phyloP scores from a whole-genome alignment of 169 alveolate species.

The Eimeria praecox region DNA sequence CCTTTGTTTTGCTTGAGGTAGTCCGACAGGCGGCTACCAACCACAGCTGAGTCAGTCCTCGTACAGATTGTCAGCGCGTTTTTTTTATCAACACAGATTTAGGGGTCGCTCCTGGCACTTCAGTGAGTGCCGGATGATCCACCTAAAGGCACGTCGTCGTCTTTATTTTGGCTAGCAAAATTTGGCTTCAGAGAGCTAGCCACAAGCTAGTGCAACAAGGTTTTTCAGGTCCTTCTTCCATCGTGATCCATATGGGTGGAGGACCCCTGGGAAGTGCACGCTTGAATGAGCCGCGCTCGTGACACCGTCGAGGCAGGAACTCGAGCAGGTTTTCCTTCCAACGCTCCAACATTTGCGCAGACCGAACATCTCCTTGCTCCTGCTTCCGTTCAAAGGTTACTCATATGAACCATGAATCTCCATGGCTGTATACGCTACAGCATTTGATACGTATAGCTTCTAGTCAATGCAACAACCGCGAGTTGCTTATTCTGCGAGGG shows the following conservation, averaged over 20 bases:
- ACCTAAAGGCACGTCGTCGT: not conserved
- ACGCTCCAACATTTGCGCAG: not conserved
- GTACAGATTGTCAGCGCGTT: slow-evolving; percentile 8
- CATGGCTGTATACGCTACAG: too few relatives aligned
- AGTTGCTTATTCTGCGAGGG: not conserved
- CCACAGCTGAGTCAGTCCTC: not conserved
- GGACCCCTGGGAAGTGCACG: not conserved
- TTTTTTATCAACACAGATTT: too few relatives aligned
- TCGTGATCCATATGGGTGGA: not conserved
- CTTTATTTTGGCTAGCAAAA: not conserved
- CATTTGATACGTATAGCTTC: not conserved
- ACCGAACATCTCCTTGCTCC: not conserved
- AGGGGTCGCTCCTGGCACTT: not conserved
- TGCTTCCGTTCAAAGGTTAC: not conserved
- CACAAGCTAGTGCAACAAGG: not conserved
- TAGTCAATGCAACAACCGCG: not conserved
- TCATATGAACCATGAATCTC: not conserved
- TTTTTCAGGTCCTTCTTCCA: not conserved
- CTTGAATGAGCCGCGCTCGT: not conserved
- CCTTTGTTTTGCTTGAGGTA: not conserved
- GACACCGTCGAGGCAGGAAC: not conserved
- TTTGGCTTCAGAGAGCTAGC: not conserved
- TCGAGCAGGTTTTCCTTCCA: not conserved
- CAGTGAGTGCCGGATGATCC: not conserved
- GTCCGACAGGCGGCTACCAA: not conserved